phyloP scores from a whole-genome alignment of 164 flowering plant genomes.

The Kingdonia uniflora region DNA sequence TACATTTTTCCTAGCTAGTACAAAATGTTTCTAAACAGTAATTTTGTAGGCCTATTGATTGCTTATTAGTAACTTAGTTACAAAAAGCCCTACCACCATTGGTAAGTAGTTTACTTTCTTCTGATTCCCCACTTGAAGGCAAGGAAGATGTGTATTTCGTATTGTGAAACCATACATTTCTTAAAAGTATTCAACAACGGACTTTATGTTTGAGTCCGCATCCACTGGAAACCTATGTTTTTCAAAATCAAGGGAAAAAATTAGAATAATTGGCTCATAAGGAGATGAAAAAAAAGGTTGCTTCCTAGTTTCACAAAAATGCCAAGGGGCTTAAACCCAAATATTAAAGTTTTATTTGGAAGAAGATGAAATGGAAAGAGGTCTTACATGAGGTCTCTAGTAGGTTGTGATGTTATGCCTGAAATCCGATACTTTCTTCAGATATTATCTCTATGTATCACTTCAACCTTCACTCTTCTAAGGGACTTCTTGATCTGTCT shows the following conservation, averaged over 20 bases:
- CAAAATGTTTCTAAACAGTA: too few species aligned
- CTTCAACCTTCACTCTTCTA: slow-evolving; percentile 79
- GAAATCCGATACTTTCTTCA: slow-evolving; percentile 73
- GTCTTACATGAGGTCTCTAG: slow-evolving; percentile 68
- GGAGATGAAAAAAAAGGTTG: background rate
- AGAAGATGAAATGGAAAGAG: background rate
- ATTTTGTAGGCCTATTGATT: too few species aligned
- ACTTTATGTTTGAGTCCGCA: slow-evolving; percentile 14
- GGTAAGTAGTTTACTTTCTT: slow-evolving; percentile 70
- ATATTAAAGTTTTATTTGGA: background rate
- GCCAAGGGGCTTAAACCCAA: background rate
- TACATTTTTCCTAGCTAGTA: too few species aligned
- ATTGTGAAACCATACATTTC: slow-evolving; percentile 18
- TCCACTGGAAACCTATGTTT: slow-evolving; percentile 16
- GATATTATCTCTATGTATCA: slow-evolving; percentile 64
- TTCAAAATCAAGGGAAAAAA: background rate
- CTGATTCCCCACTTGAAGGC: slow-evolving; percentile 24
- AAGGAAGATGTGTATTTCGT: slow-evolving; percentile 19
- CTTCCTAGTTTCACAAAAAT: background rate
- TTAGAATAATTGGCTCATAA: background rate
- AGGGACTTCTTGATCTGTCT: slow-evolving; percentile 66
- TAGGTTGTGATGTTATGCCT: slow-evolving; percentile 75
- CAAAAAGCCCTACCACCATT: slow-evolving; percentile 42
- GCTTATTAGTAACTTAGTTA: too few species aligned
- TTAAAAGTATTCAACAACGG: slow-evolving; percentile 18